Conservation (phyloP, 257 asterid species). For the Ophiorrhiza pumila region DNA sequence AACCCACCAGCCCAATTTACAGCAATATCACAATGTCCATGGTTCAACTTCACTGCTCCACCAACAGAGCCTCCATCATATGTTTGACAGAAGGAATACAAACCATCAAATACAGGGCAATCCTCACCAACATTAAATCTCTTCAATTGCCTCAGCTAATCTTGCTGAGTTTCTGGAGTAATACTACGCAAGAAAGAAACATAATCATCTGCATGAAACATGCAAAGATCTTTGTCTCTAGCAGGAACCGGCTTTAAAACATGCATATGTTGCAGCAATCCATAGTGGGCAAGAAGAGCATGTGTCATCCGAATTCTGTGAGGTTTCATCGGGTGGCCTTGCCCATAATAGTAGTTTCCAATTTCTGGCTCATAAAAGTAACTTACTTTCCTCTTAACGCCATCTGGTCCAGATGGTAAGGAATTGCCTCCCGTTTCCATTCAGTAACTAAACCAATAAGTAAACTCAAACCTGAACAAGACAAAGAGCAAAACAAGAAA, state of each 20-base stretch:
- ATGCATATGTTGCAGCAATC: constrained; percentile 18
- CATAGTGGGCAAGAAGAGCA: constrained; percentile 31
- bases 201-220: constrained; percentile 27
- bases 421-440: constrained; percentile 30
- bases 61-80: constrained; percentile 30
- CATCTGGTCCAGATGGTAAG: constrained; percentile 27
- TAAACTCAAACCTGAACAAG: neutral
- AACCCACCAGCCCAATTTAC: constrained; percentile 48
- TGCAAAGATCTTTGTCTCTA: constrained; percentile 26
- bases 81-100: constrained; percentile 27
- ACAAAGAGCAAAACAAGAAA: neutral
- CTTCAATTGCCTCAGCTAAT: constrained; percentile 26
- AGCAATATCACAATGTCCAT: constrained; percentile 26
- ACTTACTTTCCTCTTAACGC: constrained; percentile 30
- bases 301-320: constrained; percentile 32
- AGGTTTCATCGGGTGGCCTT: constrained; percentile 33
- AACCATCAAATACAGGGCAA: constrained; percentile 28
- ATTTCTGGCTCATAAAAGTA: constrained; percentile 27
- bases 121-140: constrained; percentile 31
- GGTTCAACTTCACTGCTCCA: constrained; percentile 26
- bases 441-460: neutral
- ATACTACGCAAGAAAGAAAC: constrained; percentile 24
- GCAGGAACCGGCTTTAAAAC: constrained; percentile 24
- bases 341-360: constrained; percentile 28
- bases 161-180: constrained; percentile 28